Base-by-base conservation (phyloP, 257 asterid genomes). In the Scutellaria galericulata region DNA sequence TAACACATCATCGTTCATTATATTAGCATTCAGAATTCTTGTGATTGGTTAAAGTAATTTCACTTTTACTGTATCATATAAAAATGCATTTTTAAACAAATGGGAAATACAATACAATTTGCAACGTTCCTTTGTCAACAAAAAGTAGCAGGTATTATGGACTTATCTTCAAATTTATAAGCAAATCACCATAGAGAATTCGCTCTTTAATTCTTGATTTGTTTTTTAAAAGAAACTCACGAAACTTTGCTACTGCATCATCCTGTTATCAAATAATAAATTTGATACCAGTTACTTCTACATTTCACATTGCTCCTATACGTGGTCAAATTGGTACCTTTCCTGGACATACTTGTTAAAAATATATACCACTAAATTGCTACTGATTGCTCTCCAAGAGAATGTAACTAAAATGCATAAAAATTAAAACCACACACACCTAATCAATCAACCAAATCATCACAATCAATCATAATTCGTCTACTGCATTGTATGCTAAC, bases 401-500 rank as follows among this genome's bases (percentile, higher is more conserved):
- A 18, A 68, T 40, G 7, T 68, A 59, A 15, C 59, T 7, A 31
- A 2, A 31, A 2, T 31, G 37, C 37, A n/a, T 48, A n/a, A 56
- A 54, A 59, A 57, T 13, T 60, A 59, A 37, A 61, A 67, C 31
- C 39, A 62, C 48, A 64, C 64, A 53, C 41, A 63, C 9, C n/a
- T 24, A 31, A 31, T 5, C 37, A 31, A 31, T 31, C 37, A 31
- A 31, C 5, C 37, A 31, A 24, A 2, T 31, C 37, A 31, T 31
- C 37, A 31, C 5, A 31, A 31, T 31, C 59, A 60, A 62, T 64
- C 61, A 51, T 9, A 63, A 73, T 48, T 57, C 37, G 22, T 54
- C 56, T 12, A 41, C 60, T 7, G 70, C 83, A 69, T 72, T 45
- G 4, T 31, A 70, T 11, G 46, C 73, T 41, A 46, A 66, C 71